phyloP scores from a whole-genome alignment of 208 protist species.

The Leishmania tropica region DNA sequence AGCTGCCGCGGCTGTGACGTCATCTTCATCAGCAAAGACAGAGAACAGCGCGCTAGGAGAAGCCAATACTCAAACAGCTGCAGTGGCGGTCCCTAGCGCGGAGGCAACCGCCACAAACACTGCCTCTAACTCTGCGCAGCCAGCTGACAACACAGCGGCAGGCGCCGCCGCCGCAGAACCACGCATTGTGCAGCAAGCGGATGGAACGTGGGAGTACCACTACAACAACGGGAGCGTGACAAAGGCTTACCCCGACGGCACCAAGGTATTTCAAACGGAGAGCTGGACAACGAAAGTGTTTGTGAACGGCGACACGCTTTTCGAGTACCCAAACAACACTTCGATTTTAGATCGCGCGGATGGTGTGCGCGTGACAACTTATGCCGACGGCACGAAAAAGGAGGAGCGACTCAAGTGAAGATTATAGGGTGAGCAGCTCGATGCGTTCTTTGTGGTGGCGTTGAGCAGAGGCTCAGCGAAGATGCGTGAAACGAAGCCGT shows the following conservation, averaged over 20 bases:
- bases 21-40: neutral
- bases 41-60: neutral
- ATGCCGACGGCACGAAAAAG: constrained; percentile 66
- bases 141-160: neutral
- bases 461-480: neutral
- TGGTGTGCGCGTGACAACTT: constrained; percentile 78
- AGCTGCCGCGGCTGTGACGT: neutral
- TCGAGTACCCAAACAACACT: constrained; percentile 77
- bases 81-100: neutral
- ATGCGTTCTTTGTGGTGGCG: neutral
- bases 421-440: neutral
- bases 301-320: constrained; percentile 66
- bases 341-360: constrained; percentile 78
- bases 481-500: neutral
- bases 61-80: no score
- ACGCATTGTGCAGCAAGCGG: constrained; percentile 43
- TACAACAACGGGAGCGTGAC: constrained; percentile 78
- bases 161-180: constrained; percentile 30
- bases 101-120: neutral
- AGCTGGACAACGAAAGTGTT: constrained; percentile 71
- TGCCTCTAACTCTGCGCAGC: neutral
- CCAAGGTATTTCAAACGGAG: constrained; percentile 59
- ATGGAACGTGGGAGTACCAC: constrained; percentile 82
- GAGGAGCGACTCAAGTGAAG: constrained; percentile 47
- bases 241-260: constrained; percentile 55